Evolutionary conservation across 2,329 filamentous ascomycete genomes (phyloP).

Genomic region (Cadophora malorum): DNA sequence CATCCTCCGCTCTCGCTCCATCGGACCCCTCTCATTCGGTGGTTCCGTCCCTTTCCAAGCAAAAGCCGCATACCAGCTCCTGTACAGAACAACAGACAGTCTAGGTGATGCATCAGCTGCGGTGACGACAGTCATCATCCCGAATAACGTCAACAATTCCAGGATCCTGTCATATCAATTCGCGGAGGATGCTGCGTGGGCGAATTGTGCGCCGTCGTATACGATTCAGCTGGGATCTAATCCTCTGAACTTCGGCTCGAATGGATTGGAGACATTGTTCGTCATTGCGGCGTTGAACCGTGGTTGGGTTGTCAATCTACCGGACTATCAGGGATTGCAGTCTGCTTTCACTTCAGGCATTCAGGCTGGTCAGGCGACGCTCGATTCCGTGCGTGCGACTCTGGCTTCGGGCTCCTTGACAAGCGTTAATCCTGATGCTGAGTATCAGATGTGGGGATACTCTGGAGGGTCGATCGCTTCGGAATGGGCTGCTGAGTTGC

Average conservation of each 20-base stretch:
- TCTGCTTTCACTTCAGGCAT: not conserved
- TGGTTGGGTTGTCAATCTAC: no score
- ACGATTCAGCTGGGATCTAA: no score
- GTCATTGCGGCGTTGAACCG: no score
- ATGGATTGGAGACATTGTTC: no score
- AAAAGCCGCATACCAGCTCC: constrained; percentile 45
- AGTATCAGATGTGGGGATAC: constrained; percentile 57
- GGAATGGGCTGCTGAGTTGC: constrained; percentile 59
- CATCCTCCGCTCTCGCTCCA: constrained; percentile 44
- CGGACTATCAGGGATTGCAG: no score
- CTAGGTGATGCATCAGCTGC: not conserved
- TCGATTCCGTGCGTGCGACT: constrained; percentile 37
- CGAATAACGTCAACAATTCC: not conserved
- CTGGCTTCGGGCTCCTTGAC: constrained; percentile 1
- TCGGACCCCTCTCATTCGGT: constrained; percentile 27
- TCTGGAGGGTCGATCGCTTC: constrained; percentile 59
- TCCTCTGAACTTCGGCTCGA: no score
- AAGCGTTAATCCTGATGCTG: constrained; percentile 5
- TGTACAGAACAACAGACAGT: constrained; percentile 40
- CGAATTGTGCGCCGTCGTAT: no score
- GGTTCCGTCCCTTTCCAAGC: not conserved
- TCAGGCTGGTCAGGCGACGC: constrained; percentile 30
- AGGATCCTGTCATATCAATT: not conserved
- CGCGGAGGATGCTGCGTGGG: no score
- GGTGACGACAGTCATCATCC: not conserved